phyloP scores from a whole-genome alignment of 1,139 yeast genomes.

The Debaryomyces sp. region DNA sequence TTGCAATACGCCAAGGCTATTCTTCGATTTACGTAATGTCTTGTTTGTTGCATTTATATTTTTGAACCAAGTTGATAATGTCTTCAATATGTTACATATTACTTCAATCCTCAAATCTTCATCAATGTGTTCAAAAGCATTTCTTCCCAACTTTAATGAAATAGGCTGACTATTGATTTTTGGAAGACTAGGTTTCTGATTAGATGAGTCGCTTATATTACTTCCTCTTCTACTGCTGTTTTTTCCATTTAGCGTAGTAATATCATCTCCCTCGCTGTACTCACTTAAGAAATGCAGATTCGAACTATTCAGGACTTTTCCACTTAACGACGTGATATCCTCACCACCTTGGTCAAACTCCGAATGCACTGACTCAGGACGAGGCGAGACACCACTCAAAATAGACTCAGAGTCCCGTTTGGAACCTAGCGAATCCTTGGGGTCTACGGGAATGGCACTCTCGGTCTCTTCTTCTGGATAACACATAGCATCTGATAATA shows the following conservation, averaged over 20 bases:
- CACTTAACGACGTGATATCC: slow-evolving; percentile 25
- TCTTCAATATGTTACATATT: slow-evolving; percentile 27
- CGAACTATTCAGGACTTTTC: slow-evolving; percentile 12
- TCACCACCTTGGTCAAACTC: slow-evolving; percentile 24
- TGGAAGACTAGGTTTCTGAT: slow-evolving; percentile 4
- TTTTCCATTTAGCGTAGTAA: slow-evolving; percentile 26
- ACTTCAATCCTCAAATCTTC: slow-evolving; percentile 29
- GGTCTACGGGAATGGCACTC: not conserved
- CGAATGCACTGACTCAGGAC: not conserved
- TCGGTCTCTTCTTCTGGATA: slow-evolving; percentile 10
- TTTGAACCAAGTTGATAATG: slow-evolving; percentile 28
- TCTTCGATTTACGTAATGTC: not conserved
- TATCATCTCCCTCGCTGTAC: slow-evolving; percentile 32
- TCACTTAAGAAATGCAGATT: slow-evolving; percentile 10
- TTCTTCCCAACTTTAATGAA: not conserved
- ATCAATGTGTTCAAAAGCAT: slow-evolving; percentile 26
- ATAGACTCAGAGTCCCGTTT: slow-evolving; percentile 6
- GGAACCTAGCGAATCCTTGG: not conserved
- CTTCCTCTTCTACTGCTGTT: not conserved
- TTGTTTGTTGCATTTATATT: slow-evolving; percentile 20
- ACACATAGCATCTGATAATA: slow-evolving; percentile 22
- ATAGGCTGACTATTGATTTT: not conserved
- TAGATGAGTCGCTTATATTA: not conserved
- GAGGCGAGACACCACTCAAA: not conserved
- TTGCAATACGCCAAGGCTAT: slow-evolving; percentile 2